Conservation (phyloP, 75 land plant species). For the Adiantum capillusveneris region DNA sequence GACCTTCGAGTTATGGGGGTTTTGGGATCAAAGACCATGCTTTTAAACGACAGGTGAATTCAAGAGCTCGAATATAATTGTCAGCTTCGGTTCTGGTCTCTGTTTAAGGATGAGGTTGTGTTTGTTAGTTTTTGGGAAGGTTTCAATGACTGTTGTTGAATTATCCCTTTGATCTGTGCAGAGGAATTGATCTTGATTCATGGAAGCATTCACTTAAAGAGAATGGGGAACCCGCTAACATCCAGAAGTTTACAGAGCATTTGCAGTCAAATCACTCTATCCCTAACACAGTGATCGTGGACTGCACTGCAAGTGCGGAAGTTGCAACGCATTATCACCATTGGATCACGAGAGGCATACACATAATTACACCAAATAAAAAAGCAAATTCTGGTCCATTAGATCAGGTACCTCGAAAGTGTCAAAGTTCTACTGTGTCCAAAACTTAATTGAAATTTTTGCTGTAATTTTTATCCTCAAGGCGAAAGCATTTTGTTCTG, state of each 20-base stretch:
- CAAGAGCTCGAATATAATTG: neutral
- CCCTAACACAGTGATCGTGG: constrained; percentile 86
- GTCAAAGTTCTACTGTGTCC: too few relatives aligned
- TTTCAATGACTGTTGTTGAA: neutral
- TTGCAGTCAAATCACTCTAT: constrained; percentile 68
- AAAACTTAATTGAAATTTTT: too few relatives aligned
- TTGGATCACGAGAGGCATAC: constrained; percentile 85
- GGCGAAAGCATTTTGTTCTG: too few relatives aligned
- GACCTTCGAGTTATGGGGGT: constrained; percentile 92
- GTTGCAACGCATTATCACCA: constrained; percentile 66
- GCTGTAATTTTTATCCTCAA: too few relatives aligned
- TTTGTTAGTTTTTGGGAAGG: too few relatives aligned
- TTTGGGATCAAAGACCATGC: constrained; percentile 69
- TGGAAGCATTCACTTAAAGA: constrained; percentile 68
- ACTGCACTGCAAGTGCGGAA: constrained; percentile 80
- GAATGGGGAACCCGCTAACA: constrained; percentile 50
- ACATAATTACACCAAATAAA: constrained; percentile 89
- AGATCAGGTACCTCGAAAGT: constrained; percentile 48
- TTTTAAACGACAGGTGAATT: constrained; percentile 64
- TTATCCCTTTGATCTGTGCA: constrained; percentile 12
- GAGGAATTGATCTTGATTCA: constrained; percentile 65
- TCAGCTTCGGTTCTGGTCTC: too few relatives aligned
- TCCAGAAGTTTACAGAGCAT: constrained; percentile 62
- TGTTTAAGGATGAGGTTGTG: too few relatives aligned
- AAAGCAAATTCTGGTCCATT: constrained; percentile 97